Percentiles rank a stretch among this genome's conserved stretches.
phyloP scores from a whole-genome alignment of 176 grass and related monocot genomes.

The Puya raimondii region DNA sequence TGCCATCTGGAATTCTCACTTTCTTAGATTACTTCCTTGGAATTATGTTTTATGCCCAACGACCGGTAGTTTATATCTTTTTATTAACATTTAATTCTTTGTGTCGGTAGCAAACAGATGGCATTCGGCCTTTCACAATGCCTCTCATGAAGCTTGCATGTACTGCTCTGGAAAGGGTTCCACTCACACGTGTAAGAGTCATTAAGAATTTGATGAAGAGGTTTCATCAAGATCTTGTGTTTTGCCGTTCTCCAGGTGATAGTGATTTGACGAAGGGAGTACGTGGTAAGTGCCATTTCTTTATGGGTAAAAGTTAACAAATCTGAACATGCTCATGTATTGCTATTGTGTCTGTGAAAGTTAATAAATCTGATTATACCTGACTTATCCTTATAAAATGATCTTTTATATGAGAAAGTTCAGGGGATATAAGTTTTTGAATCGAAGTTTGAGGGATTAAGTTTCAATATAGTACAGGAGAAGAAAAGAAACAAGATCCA shows the following conservation, averaged over 20 bases:
- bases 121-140: slow-evolving; percentile 93
- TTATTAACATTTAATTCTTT: not conserved
- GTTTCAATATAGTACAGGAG: too few species aligned
- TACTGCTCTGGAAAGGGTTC: slow-evolving; percentile 91
- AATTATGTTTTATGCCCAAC: too few species aligned
- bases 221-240: slow-evolving; percentile 92
- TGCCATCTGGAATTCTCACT: too few species aligned
- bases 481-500: too few species aligned
- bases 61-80: too few species aligned
- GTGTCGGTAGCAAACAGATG: slow-evolving; percentile 70
- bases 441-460: too few species aligned
- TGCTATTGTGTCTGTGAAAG: not conserved
- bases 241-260: slow-evolving; percentile 64
- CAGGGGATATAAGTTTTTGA: too few species aligned
- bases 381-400: not conserved
- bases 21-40: too few species aligned
- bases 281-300: slow-evolving; percentile 39
- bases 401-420: too few species aligned
- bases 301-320: not conserved
- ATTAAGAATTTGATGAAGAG: slow-evolving; percentile 76
- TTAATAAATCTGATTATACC: not conserved
- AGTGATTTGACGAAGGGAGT: slow-evolving; percentile 69
- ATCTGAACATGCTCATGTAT: too few species aligned
- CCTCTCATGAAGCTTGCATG: slow-evolving; percentile 97
- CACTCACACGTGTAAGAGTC: slow-evolving; percentile 61